A percentile compares a stretch with the other conserved stretches of the same genome.
These are phyloP conservation scores for Verticillium nubilum DNA, from an alignment of 2,329 filamentous ascomycete species.

Conservation along the genomic window DNA sequence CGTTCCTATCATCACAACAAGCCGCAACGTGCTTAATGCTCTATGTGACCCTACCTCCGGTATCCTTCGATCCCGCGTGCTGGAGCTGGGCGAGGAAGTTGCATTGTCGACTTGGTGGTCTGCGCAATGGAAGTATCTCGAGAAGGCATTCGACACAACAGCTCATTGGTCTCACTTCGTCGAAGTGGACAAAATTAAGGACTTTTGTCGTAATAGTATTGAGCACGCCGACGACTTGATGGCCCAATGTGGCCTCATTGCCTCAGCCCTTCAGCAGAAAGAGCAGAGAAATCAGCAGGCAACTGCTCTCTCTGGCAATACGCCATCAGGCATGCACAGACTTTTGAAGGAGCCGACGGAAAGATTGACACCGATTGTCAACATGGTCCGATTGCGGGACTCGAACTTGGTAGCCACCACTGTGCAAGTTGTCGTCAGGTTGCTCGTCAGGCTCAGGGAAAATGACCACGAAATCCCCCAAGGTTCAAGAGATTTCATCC, in stretches of 20 bases:
- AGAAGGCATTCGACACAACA: slow-evolving; percentile 67
- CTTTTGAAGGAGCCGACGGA: slow-evolving; percentile 60
- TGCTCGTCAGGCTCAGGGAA: slow-evolving; percentile 75
- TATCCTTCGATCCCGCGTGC: slow-evolving; percentile 45
- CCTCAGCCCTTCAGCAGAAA: slow-evolving; percentile 52
- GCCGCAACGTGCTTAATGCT: slow-evolving; percentile 49
- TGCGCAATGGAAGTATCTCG: slow-evolving; percentile 74
- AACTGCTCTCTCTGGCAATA: slow-evolving; percentile 10
- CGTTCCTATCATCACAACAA: slow-evolving; percentile 50
- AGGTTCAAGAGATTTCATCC: slow-evolving; percentile 54
- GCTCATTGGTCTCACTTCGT: slow-evolving; percentile 76
- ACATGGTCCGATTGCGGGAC: slow-evolving; percentile 88
- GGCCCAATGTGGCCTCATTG: slow-evolving; percentile 77
- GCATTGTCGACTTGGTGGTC: slow-evolving; percentile 77
- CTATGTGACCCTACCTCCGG: slow-evolving; percentile 53
- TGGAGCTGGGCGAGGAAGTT: slow-evolving; percentile 57
- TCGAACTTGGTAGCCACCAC: slow-evolving; percentile 77
- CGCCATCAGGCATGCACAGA: slow-evolving; percentile 33
- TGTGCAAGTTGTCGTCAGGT: slow-evolving; percentile 76
- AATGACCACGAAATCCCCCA: slow-evolving; percentile 66
- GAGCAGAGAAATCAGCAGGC: slow-evolving; percentile 5
- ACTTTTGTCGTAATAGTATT: slow-evolving; percentile 93
- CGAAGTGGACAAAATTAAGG: slow-evolving; percentile 74
- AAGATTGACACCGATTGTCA: slow-evolving; percentile 65
- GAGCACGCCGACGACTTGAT: slow-evolving; percentile 85